phyloP scores from a whole-genome alignment of 2,329 filamentous ascomycete species.

The Alternaria dauci region DNA sequence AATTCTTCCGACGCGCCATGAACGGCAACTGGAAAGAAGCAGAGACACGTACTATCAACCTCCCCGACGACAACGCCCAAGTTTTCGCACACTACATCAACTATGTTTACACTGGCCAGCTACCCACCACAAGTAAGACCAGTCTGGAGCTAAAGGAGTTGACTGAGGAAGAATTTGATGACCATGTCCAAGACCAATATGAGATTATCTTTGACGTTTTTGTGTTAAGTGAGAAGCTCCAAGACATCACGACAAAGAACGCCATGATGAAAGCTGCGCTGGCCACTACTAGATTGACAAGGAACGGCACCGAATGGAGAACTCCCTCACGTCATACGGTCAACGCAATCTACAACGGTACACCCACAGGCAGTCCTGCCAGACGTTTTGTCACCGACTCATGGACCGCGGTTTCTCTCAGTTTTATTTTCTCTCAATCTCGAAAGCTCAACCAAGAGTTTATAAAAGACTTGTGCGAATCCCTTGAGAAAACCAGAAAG shows the following conservation, averaged over 20 bases:
- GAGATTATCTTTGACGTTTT: background rate
- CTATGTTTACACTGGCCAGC: slow-evolving; percentile 12
- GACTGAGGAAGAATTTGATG: accelerated
- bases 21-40: slow-evolving; percentile 24
- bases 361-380: background rate
- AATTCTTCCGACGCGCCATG: slow-evolving; percentile 27
- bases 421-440: background rate
- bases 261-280: background rate
- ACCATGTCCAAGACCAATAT: background rate
- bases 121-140: background rate
- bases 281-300: background rate
- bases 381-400: background rate
- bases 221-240: background rate
- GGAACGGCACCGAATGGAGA: too few species aligned
- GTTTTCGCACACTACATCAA: slow-evolving; percentile 24
- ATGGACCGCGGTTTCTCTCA: background rate
- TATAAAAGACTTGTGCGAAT: background rate
- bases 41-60: slow-evolving; percentile 2
- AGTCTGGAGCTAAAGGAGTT: background rate
- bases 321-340: too few species aligned
- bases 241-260: background rate
- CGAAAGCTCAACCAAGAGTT: accelerated
- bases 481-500: too few species aligned
- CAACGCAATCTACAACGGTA: background rate
- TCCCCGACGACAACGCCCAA: slow-evolving; percentile 17